Evolutionary conservation across 108 stramenopile genomes (phyloP).

Genomic region (Cyclotella kingstonii): DNA sequence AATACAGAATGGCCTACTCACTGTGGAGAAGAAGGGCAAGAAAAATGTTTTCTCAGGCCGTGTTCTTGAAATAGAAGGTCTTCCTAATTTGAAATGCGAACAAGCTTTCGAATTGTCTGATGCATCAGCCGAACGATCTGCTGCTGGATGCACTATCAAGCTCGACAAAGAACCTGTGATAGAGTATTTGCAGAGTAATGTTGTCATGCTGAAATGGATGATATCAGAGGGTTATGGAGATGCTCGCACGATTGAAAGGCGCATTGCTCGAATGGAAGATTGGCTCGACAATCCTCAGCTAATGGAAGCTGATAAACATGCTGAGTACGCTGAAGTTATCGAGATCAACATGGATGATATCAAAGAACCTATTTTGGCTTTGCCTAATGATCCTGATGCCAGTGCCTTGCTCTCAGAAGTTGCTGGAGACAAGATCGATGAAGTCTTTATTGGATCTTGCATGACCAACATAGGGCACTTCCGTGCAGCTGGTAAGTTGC

Average conservation of each 20-base stretch:
- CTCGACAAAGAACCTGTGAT: slow-evolving; percentile 93
- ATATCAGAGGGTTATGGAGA: slow-evolving; percentile 96
- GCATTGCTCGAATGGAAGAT: slow-evolving; percentile 94
- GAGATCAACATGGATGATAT: slow-evolving; percentile 92
- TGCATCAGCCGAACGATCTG: slow-evolving; percentile 91
- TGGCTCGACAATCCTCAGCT: slow-evolving; percentile 87
- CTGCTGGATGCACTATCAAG: slow-evolving; percentile 95
- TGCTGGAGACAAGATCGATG: slow-evolving; percentile 88
- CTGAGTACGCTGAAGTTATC: slow-evolving; percentile 89
- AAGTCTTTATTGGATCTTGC: slow-evolving; percentile 96
- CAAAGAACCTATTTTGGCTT: slow-evolving; percentile 91
- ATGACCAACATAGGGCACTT: slow-evolving; percentile 98
- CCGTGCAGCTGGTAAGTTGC: slow-evolving; percentile 94
- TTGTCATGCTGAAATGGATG: slow-evolving; percentile 98
- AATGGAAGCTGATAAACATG: slow-evolving; percentile 88
- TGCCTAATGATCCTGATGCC: slow-evolving; percentile 96
- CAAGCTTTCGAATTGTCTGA: slow-evolving; percentile 95
- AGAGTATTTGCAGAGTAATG: slow-evolving; percentile 90
- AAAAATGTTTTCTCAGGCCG: slow-evolving; percentile 94
- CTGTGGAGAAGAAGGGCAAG: slow-evolving; percentile 94
- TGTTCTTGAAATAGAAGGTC: slow-evolving; percentile 94
- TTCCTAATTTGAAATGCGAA: slow-evolving; percentile 92
- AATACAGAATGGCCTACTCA: slow-evolving; percentile 87
- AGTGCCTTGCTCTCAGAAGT: slow-evolving; percentile 83
- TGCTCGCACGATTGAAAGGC: slow-evolving; percentile 88